phyloP scores from a whole-genome alignment of 305 asterid genomes.

The Vinca major region DNA sequence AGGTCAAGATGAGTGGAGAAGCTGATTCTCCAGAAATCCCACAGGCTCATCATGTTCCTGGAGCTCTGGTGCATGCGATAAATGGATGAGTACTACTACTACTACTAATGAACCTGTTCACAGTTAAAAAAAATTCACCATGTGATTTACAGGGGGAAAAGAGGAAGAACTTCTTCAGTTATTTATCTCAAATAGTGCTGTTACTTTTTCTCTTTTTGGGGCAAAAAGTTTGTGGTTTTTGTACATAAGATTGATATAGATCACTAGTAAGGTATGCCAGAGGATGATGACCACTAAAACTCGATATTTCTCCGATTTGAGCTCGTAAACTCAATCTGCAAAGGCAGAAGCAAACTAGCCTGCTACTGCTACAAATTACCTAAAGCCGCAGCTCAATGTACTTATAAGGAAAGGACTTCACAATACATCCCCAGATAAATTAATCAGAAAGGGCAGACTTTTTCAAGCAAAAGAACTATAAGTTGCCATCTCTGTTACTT shows the following conservation, averaged over 20 bases:
- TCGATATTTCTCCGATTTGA: not conserved
- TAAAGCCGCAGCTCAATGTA: not conserved
- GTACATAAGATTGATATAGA: not conserved
- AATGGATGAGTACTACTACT: not conserved
- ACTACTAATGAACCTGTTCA: no score
- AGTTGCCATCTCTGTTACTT: not conserved
- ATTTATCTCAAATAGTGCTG: no score
- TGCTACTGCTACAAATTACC: no score
- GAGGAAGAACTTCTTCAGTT: no score
- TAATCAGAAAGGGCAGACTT: not conserved
- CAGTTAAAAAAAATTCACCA: no score
- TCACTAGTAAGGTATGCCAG: no score
- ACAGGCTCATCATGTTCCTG: no score
- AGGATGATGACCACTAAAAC: not conserved
- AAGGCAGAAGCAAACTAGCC: conserved; percentile 3
- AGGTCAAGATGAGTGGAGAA: no score
- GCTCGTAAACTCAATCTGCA: not conserved
- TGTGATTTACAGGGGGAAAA: no score
- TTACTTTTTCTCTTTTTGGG: not conserved
- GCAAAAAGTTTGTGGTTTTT: not conserved
- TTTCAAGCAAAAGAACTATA: conserved; percentile 1
- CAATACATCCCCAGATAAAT: no score
- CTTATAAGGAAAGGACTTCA: not conserved
- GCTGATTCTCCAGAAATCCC: no score
- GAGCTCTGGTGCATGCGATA: not conserved